These are phyloP conservation scores for Macrophomina pseudophaseolina DNA, from an alignment of 2,329 filamentous ascomycete genomes.

Conservation along the genomic window DNA sequence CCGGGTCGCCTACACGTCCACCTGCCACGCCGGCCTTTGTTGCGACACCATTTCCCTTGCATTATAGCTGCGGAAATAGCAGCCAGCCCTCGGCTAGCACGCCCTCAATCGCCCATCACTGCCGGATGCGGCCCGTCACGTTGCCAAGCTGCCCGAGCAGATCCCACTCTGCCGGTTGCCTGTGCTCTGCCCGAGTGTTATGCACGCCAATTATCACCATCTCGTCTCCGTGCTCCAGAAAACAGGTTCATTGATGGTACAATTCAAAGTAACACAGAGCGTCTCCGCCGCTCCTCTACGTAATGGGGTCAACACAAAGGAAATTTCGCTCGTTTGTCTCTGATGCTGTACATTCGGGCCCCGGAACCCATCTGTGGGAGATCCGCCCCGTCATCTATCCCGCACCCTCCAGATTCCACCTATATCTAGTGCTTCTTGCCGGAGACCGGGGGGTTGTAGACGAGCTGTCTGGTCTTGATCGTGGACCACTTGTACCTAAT, in stretches of 20 bases:
- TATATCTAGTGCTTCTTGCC: slow-evolving; percentile 20
- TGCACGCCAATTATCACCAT: slow-evolving; percentile 5
- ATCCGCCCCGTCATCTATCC: slow-evolving; percentile 3
- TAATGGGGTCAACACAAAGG: slow-evolving; percentile 27
- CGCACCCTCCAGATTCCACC: neutral
- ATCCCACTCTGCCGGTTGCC: slow-evolving; percentile 23
- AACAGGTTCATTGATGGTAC: slow-evolving; percentile 24
- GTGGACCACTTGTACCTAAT: slow-evolving; percentile 91
- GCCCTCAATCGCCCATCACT: slow-evolving; percentile 8
- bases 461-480: slow-evolving; percentile 93
- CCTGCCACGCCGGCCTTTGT: slow-evolving; percentile 3
- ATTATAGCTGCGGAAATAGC: slow-evolving; percentile 3
- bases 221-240: slow-evolving; percentile 13
- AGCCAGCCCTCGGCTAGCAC: neutral
- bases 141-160: slow-evolving; percentile 11
- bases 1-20: slow-evolving; percentile 23
- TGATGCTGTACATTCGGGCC: slow-evolving; percentile 26
- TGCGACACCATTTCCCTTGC: slow-evolving; percentile 18
- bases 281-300: slow-evolving; percentile 25
- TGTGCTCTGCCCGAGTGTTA: slow-evolving; percentile 9
- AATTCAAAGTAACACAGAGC: slow-evolving; percentile 23
- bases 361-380: neutral
- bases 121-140: slow-evolving; percentile 6
- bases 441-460: slow-evolving; percentile 73
- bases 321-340: slow-evolving; percentile 27